Base-by-base conservation (phyloP, 371 early-diverging fungal genomes). In the Smittium culicis region DNA sequence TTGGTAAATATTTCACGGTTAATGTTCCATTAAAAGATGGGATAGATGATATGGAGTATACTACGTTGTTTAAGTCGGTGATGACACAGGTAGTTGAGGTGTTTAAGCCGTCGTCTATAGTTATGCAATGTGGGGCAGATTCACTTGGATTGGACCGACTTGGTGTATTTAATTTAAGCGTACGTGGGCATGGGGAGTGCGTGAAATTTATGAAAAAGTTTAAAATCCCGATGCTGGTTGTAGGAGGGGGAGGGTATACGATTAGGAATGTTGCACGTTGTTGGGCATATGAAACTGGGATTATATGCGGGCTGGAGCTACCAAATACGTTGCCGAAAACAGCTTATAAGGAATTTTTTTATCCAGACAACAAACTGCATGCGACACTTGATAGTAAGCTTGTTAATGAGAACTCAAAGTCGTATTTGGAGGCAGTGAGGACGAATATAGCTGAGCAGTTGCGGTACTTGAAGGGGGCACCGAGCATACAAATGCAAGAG, bases 201-300 rank as follows among this genome's bases (percentile, higher is more conserved):
- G 91, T 97, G 1, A 80, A 85, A 59, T 88, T 88, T 71, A 82
- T 94, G 66, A 91, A 90, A 70, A 82, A 77, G 58, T 91, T 86
- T 65, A 82, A 86, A 69, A 79, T 94, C 59, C 94, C 94, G 0
- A 61, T 92, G 65, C 67, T 97, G 56, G 84, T 94, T 1, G 81
- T 95, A 0, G 97, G 97, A 35, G 97, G 97, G 1, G 97, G 97
- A 45, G 97, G 97, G 3, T 97, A 97, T 73, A 95, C 92, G 16
- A 86, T 93, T 57, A 83, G 88, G 34, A 97, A 97, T 78, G 97
- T 97, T 31, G 85, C 91, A 20, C 80, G 93, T 66, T 88, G 87
- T 72, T 97, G 96, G 98, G 84, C 94, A 35, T 92, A 97, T 76
- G 98, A 96, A 75, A 94, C 96, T 16, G 86, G 88, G 0, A 83